Evolutionary conservation across 805 yeast species (phyloP), one percentile per base, ranked within the genome.

Genomic region (Pichia nanzhaoensis): DNA sequence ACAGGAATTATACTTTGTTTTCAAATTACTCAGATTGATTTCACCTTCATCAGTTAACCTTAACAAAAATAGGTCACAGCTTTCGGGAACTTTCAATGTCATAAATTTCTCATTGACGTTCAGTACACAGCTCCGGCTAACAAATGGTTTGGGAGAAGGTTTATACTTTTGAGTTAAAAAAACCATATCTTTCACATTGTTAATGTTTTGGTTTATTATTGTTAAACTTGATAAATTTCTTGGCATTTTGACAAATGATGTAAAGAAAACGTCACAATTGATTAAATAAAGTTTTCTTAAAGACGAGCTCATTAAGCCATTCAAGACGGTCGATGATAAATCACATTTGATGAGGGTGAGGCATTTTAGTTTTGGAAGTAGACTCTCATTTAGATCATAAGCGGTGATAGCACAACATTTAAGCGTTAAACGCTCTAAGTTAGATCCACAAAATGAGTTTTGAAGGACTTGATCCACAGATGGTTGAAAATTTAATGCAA

Each of bases 191-290:
- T 53, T 55, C 34, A 52, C 47, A 7, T 34, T 34, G 13, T 49
- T 50, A 16, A 37, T 35, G 28, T 55, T 47, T 32, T 45, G 45
- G 38, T 57, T 49, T 19, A 47, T 53, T 2, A 59, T 27, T 5
- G 55, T 50, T 4, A 59, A 13, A 13, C 37, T 51, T 17, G 28
- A 31, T 18, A 58, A 36, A 19, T 38, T 39, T 14, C 37, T 17
- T 10, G 64, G 57, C 16, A 58, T 30, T 37, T 49, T 47, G 22
- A 57, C 22, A n/a, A 40, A 34, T 13, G 30, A n/a, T 22, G 48
- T 43, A 59, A 56, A 59, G 0, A 24, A 30, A 8, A 59, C 36
- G 4, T 48, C 46, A 41, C 60, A 55, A 20, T 58, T 53, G 19
- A 54, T 46, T 18, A 59, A 32, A 4, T 44, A 24, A 7, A 58